A percentile compares a stretch with the other conserved stretches of the same genome.
Evolutionary conservation across 495 filamentous ascomycete species (phyloP).

Genomic region (Annulohypoxylon maeteangense): DNA sequence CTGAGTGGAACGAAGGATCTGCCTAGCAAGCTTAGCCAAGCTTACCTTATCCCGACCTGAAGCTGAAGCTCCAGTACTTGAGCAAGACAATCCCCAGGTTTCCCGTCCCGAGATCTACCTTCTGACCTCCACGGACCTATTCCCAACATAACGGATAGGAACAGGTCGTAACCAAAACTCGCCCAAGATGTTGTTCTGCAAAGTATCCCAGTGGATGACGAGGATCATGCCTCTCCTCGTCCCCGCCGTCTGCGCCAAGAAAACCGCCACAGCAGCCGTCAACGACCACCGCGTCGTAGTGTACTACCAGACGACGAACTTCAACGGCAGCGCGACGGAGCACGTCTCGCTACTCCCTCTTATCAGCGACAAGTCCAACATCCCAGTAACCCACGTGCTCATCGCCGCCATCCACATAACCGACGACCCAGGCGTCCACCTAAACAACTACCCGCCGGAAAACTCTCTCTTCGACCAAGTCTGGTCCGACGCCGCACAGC

Average conservation of each 20-base stretch:
- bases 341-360: slow-evolving; percentile 81
- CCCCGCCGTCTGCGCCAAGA: slow-evolving; percentile 8
- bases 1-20: slow-evolving; percentile 13
- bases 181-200: slow-evolving; percentile 30
- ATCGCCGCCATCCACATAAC: slow-evolving; percentile 82
- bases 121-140: not conserved
- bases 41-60: slow-evolving; percentile 15
- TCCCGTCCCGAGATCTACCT: not conserved
- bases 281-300: slow-evolving; percentile 60
- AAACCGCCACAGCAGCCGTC: slow-evolving; percentile 6
- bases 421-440: slow-evolving; percentile 67
- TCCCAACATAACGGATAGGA: not conserved
- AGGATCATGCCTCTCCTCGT: slow-evolving; percentile 33
- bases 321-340: slow-evolving; percentile 60
- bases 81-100: slow-evolving; percentile 4
- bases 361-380: slow-evolving; percentile 61
- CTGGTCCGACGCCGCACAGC: slow-evolving; percentile 71
- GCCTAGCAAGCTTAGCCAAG: slow-evolving; percentile 1
- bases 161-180: slow-evolving; percentile 1
- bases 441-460: slow-evolving; percentile 75
- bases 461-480: slow-evolving; percentile 65
- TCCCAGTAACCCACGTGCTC: slow-evolving; percentile 74
- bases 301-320: slow-evolving; percentile 79
- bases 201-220: slow-evolving; percentile 26
- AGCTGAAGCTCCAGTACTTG: slow-evolving; percentile 18